Conservation (phyloP, 192 early-diverging fungal genomes). For the Podila epigama region DNA sequence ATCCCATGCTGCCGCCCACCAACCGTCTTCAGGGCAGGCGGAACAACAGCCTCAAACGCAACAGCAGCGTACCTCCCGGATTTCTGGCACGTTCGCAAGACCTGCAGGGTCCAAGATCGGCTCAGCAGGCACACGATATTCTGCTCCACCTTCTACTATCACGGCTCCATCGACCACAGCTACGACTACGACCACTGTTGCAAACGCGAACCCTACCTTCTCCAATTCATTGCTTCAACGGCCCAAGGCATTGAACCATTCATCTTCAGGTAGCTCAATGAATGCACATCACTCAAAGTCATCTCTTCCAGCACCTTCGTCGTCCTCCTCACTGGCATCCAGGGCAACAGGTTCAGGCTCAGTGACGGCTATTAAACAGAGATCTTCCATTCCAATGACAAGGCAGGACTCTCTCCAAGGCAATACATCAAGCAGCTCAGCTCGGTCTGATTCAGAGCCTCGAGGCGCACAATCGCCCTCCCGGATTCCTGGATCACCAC, state of each 20-base stretch:
- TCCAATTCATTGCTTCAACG: background rate
- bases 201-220: background rate
- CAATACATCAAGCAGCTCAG: background rate
- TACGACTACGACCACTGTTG: too few relatives aligned
- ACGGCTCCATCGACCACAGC: too few relatives aligned
- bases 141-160: background rate
- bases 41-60: too few relatives aligned
- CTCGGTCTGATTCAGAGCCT: background rate
- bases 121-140: background rate
- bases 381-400: background rate
- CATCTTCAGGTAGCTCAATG: background rate
- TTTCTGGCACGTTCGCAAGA: too few relatives aligned
- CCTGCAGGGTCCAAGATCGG: background rate
- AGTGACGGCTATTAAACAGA: background rate
- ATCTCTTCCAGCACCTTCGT: background rate
- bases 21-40: background rate
- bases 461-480: background rate
- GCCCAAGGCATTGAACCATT: background rate
- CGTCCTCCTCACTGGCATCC: background rate
- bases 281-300: background rate
- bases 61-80: too few relatives aligned
- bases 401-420: background rate
- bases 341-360: background rate
- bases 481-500: slow-evolving; percentile 12
- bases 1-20: background rate